phyloP scores from a whole-genome alignment of 2,329 filamentous ascomycete species.

The Alternaria sp. region DNA sequence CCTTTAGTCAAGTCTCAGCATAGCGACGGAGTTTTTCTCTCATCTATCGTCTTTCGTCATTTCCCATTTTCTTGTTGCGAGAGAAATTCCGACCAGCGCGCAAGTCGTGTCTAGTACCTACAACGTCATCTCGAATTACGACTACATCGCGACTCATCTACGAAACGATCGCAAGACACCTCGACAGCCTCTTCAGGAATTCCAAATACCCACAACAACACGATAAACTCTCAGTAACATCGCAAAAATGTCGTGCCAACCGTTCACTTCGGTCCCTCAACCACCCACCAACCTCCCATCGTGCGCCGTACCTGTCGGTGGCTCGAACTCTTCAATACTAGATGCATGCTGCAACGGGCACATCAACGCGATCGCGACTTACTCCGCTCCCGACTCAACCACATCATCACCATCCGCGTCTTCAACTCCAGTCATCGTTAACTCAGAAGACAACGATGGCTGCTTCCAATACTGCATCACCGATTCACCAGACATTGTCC shows the following conservation, averaged over 20 bases:
- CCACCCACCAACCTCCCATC: slow-evolving; percentile 30
- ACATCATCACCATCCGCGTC: background rate
- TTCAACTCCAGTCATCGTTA: slow-evolving; percentile 10
- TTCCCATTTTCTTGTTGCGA: background rate
- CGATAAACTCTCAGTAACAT: background rate
- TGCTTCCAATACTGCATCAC: slow-evolving; percentile 39
- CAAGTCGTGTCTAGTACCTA: slow-evolving; percentile 3
- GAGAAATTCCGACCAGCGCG: background rate
- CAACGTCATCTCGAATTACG: background rate
- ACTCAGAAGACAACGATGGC: slow-evolving; percentile 16
- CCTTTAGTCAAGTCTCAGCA: slow-evolving; percentile 7
- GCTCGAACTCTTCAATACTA: slow-evolving; percentile 35
- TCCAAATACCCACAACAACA: background rate
- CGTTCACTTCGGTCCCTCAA: slow-evolving; percentile 22
- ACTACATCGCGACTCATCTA: background rate
- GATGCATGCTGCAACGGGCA: slow-evolving; percentile 41
- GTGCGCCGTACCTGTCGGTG: slow-evolving; percentile 36
- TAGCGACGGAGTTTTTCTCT: slow-evolving; percentile 2
- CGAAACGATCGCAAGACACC: background rate
- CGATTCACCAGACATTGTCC: slow-evolving; percentile 14
- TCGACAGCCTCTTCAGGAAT: background rate
- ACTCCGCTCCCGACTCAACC: slow-evolving; percentile 17
- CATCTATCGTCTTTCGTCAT: background rate
- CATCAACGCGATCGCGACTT: slow-evolving; percentile 33
- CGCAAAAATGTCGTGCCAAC: slow-evolving; percentile 19